Base-by-base conservation (phyloP, 805 yeast genomes). In the Candida parachauliodes region DNA sequence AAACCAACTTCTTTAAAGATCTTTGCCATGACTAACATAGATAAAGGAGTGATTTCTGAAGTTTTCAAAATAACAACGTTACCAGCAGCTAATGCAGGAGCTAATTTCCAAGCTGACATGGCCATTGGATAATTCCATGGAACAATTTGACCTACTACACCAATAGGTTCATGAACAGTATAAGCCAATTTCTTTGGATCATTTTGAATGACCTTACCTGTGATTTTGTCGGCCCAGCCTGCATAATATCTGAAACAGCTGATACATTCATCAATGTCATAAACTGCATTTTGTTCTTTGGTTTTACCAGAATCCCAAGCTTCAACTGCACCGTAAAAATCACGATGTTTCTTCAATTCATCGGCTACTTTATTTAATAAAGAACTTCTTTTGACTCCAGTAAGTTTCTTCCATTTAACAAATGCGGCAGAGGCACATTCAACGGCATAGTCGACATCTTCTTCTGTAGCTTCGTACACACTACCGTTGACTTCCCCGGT, bases 11-110 rank as follows among this genome's bases (percentile, higher is more conserved):
- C 67, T 49, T 66, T 65, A 50, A 78, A 76, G 37, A 77, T 59
- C 18, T 64, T 63, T 26, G 83, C 88, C 42, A 83, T 68, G 48
- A 71, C 66, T 46, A 83, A 72, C 47, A 81, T 66, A 18, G 88
- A 77, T 49, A 84, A 68, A 9, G 93, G 93, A 5, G 91, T 83
- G 47, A 79, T 64, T 61, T 85, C 93, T 40, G 88, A 81, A 2
- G 87, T 73, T 60, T 84, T 84, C 57, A 84, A 72, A 31, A 84
- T 77, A 32, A 82, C 74, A 10, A 77, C 72, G 60, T 85, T 83
- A 38, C 93, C 93, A 37, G 86, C 81, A 28, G 89, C 88, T 46
- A 84, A 62, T 8, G 94, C 93, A 16, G 91, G 91, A 19, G 84
- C 87, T 52, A 84, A 67, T 59, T 84, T 83, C 93, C 93, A 84